Evolutionary conservation across 306 rosid genomes (phyloP), one percentile per base, ranked within the genome.

Genomic region (Betula pendula): DNA sequence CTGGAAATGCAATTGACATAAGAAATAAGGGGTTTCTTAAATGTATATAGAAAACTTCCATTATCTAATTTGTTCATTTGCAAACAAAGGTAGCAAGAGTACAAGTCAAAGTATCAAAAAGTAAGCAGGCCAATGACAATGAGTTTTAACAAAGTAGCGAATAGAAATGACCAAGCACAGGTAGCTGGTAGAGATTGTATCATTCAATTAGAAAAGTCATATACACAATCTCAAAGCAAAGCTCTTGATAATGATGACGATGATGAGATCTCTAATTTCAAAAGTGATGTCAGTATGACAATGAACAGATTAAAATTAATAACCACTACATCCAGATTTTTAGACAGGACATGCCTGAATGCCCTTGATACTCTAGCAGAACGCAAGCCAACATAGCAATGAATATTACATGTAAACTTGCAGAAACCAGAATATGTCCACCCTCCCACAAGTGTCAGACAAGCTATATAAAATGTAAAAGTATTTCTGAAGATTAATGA

Each of bases 401-500:
- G 35, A 15, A 65, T 16, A n/a, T 16, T 65, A 7, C 31, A 24
- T 22, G 49, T 45, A 45, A 38, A 38, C 42, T 45, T 11, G 62
- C 62, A 55, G 10, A 45, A 44, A 17, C 20, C 24, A 65, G 16
- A 65, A 65, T 35, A 65, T 16, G 2, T 60, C 19, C 16, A 33
- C 13, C 70, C 45, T 6, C 13, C 66, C 49, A 45, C 55, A 49
- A 58, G 17, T 58, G 22, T 19, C 45, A 14, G 45, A 65, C 70
- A 43, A 73, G 59, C 49, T 9, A 33, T 29, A 50, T 13, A 63
- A 10, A 12, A 38, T 24, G n/a, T 29, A 42, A 52, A 40, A 56
- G 59, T 35, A 63, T 47, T 72, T 53, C 56, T 20, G 55, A 69
- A 79, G 44, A 53, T 31, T 72, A 42, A 62, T 75, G 72, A 77